A percentile compares a stretch with the other conserved stretches of the same genome.
phyloP scores from a whole-genome alignment of 805 yeast genomes.

The Cephaloascus albidus region DNA sequence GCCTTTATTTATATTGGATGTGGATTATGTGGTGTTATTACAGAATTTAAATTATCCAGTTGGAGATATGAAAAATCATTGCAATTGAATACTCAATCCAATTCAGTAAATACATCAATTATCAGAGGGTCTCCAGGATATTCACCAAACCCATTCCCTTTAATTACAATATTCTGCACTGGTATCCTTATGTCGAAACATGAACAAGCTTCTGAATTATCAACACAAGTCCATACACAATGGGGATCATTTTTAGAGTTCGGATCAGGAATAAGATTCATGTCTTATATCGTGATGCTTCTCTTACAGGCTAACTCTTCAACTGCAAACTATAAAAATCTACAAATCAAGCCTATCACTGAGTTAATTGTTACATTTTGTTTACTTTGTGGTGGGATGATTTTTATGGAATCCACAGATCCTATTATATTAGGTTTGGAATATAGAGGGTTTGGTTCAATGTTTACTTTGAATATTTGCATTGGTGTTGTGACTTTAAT shows the following conservation, averaged over 20 bases:
- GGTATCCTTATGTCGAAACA: slow-evolving; percentile 95
- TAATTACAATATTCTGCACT: slow-evolving; percentile 91
- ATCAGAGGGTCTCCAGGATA: slow-evolving; percentile 53
- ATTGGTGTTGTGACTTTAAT: slow-evolving; percentile 70
- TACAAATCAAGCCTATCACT: slow-evolving; percentile 77
- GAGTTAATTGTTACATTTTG: slow-evolving; percentile 77
- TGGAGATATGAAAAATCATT: slow-evolving; percentile 47
- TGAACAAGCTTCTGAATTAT: slow-evolving; percentile 68
- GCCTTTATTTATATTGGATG: slow-evolving; percentile 89
- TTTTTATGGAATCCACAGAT: slow-evolving; percentile 88
- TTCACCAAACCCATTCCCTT: slow-evolving; percentile 92
- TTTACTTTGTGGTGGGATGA: slow-evolving; percentile 78
- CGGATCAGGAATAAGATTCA: slow-evolving; percentile 69
- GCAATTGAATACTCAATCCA: slow-evolving; percentile 3
- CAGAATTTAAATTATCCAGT: slow-evolving; percentile 54
- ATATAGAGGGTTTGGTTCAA: slow-evolving; percentile 71
- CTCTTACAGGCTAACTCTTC: slow-evolving; percentile 20
- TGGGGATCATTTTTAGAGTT: slow-evolving; percentile 87
- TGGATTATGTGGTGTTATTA: slow-evolving; percentile 82
- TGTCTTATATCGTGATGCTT: slow-evolving; percentile 50
- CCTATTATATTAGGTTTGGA: slow-evolving; percentile 77
- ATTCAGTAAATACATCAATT: slow-evolving; percentile 3
- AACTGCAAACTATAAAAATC: neutral
- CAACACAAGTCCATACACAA: slow-evolving; percentile 78
- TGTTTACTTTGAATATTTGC: slow-evolving; percentile 85